A percentile compares a stretch with the other conserved stretches of the same genome.
phyloP scores from a whole-genome alignment of 108 stramenopile genomes.

The Nannochloropsis salina region DNA sequence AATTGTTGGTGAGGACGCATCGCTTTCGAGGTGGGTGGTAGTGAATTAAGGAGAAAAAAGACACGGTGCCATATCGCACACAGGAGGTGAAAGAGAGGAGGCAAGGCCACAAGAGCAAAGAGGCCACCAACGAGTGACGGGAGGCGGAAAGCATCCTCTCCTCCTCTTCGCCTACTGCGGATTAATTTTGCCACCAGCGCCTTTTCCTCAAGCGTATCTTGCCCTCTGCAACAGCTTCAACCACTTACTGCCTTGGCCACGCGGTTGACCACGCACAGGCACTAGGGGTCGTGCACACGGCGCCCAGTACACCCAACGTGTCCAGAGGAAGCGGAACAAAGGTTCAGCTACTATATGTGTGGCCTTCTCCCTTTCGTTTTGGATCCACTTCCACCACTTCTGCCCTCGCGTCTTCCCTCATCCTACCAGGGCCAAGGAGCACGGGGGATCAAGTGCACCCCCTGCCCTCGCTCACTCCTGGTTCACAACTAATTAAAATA shows the following conservation, averaged over 20 bases:
- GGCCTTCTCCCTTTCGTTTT: background rate
- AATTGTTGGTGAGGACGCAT: too few species aligned
- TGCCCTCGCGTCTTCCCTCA: background rate
- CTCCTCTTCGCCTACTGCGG: background rate
- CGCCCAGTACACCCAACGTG: too few species aligned
- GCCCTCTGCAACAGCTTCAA: too few species aligned
- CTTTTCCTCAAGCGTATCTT: too few species aligned
- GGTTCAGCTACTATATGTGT: background rate
- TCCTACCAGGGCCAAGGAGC: background rate
- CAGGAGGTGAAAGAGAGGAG: background rate
- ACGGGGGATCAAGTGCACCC: too few species aligned
- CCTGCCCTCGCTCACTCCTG: too few species aligned
- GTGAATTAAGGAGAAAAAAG: background rate
- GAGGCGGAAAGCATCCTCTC: slow-evolving; percentile 17
- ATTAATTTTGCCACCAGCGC: too few species aligned
- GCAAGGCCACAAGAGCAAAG: background rate
- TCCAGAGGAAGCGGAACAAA: background rate
- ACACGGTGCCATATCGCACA: background rate
- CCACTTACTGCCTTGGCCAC: too few species aligned
- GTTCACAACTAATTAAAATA: too few species aligned
- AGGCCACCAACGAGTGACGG: background rate
- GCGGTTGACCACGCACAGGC: too few species aligned
- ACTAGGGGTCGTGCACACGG: too few species aligned
- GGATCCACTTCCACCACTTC: background rate
- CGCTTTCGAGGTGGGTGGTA: background rate